Percentiles rank a stretch among this genome's conserved stretches.
Evolutionary conservation across 495 filamentous ascomycete genomes (phyloP).

Genomic region (Penicillium steckii): DNA sequence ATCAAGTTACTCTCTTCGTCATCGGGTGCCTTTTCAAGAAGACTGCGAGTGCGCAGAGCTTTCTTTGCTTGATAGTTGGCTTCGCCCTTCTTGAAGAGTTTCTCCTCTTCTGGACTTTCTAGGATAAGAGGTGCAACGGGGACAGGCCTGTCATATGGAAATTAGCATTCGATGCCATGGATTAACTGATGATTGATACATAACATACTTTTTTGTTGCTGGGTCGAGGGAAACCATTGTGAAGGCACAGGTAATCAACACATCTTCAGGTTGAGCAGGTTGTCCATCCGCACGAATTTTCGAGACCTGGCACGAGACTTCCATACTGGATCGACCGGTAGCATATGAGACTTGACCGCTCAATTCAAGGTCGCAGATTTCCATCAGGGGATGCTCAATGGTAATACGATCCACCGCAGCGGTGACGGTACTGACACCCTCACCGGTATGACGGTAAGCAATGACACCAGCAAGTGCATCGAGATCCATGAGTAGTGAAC

Average conservation of each 20-base stretch:
- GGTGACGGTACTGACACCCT: constrained; percentile 73
- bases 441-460: constrained; percentile 80
- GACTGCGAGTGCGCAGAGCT: constrained; percentile 56
- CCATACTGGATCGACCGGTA: constrained; percentile 77
- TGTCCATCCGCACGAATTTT: constrained; percentile 59
- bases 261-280: constrained; percentile 60
- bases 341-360: constrained; percentile 80
- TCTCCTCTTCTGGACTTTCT: constrained; percentile 70
- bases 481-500: constrained; percentile 76
- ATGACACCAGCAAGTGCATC: constrained; percentile 80
- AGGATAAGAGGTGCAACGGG: constrained; percentile 57
- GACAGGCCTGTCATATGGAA: constrained; percentile 40
- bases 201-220: constrained; percentile 62
- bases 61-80: constrained; percentile 75
- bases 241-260: constrained; percentile 76
- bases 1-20: constrained; percentile 76
- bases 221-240: constrained; percentile 85
- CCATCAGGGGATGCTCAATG: constrained; percentile 68
- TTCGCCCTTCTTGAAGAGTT: constrained; percentile 66
- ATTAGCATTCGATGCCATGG: constrained; percentile 10
- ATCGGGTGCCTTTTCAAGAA: constrained; percentile 72
- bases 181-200: background rate
- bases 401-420: constrained; percentile 80
- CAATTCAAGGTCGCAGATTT: constrained; percentile 79
- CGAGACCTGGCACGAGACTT: constrained; percentile 73